Percentiles rank a stretch among this genome's conserved stretches.
These are phyloP conservation scores for Candida tallmaniae DNA, from an alignment of 805 yeast genomes.

Conservation along the genomic window DNA sequence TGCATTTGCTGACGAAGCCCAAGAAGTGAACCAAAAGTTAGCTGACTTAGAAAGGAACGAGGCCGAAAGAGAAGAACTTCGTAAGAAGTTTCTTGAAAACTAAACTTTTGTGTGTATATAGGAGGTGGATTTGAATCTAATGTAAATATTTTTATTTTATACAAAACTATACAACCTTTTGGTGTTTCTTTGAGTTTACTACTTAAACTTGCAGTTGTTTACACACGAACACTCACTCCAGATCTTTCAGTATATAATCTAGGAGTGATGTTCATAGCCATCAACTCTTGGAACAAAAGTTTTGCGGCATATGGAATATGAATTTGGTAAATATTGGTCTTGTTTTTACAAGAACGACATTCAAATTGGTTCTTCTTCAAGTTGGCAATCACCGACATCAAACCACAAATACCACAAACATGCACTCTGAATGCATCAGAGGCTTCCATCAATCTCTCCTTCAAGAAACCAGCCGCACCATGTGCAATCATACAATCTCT, in stretches of 20 bases:
- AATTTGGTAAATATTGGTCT: constrained; percentile 95
- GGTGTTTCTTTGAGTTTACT: background rate
- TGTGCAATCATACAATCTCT: constrained; percentile 99
- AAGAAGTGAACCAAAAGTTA: constrained; percentile 42
- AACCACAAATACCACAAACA: constrained; percentile 96
- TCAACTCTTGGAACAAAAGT: constrained; percentile 94
- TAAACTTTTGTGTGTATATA: constrained; percentile 11
- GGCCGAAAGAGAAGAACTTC: constrained; percentile 26
- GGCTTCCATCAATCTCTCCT: constrained; percentile 97
- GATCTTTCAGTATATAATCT: constrained; percentile 93
- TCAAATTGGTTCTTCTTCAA: constrained; percentile 96
- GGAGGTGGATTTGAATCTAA: constrained; percentile 9
- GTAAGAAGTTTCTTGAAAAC: constrained; percentile 28
- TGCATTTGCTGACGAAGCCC: constrained; percentile 80
- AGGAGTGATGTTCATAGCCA: constrained; percentile 99
- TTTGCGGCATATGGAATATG: constrained; percentile 99
- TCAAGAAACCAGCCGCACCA: constrained; percentile 97
- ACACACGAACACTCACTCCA: constrained; percentile 42
- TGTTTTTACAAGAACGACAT: constrained; percentile 97
- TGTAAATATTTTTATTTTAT: constrained; percentile 6
- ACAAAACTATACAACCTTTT: constrained; percentile 4
- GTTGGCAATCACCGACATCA: constrained; percentile 97
- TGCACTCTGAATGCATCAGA: constrained; percentile 98
- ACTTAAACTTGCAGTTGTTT: background rate
- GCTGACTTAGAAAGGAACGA: constrained; percentile 35